Evolutionary conservation across 345 rosid genomes (phyloP).

Genomic region (Linum trigynum): DNA sequence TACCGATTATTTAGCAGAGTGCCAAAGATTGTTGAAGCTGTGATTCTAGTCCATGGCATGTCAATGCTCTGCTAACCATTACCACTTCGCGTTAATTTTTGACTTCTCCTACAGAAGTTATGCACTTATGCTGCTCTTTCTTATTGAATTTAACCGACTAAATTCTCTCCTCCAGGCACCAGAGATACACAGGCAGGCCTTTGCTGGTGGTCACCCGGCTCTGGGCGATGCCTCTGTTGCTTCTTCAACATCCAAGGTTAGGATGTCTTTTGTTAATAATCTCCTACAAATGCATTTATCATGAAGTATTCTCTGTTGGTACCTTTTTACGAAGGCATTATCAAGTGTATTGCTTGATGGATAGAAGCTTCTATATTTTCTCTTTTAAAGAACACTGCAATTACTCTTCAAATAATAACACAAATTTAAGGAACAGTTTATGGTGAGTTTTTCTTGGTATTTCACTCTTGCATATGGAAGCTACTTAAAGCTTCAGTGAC

Average conservation of each 20-base stretch:
- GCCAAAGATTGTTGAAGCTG: not conserved
- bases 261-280: not conserved
- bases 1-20: not conserved
- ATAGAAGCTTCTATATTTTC: too few species aligned
- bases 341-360: too few species aligned
- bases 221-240: constrained; percentile 16
- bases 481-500: too few species aligned
- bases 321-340: too few species aligned
- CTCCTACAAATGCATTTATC: too few species aligned
- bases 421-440: too few species aligned
- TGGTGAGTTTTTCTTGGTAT: too few species aligned
- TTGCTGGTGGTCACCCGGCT: constrained; percentile 12
- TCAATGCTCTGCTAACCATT: not conserved
- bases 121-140: not conserved
- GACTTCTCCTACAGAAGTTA: not conserved
- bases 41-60: not conserved
- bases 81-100: not conserved
- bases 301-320: too few species aligned
- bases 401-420: too few species aligned
- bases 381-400: too few species aligned
- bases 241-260: constrained; percentile 19
- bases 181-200: constrained; percentile 19
- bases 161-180: constrained; percentile 14
- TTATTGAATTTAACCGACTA: not conserved
- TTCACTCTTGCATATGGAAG: too few species aligned